Percentiles rank a stretch among this genome's conserved stretches.
These are phyloP conservation scores for Phoenix dactylifera DNA, from an alignment of 176 grass and related monocot genomes.

Conservation along the genomic window DNA sequence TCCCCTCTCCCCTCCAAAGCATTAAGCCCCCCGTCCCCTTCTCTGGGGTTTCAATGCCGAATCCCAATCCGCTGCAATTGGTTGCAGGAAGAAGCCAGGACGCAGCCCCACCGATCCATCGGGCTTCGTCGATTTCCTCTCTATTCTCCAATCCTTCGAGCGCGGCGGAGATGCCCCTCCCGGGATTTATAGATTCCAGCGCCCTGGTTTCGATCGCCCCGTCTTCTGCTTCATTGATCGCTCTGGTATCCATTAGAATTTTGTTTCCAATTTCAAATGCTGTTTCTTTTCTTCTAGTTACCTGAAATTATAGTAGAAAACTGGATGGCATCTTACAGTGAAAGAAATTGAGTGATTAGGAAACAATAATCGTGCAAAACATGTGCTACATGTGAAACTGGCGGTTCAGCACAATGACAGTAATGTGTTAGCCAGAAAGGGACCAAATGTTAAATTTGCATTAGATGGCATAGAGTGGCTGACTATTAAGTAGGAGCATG, in stretches of 20 bases:
- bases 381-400: no score
- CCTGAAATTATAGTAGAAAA: no score
- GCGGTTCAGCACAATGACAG: no score
- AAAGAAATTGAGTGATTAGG: no score
- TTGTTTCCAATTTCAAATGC: neutral
- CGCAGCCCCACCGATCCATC: slow-evolving; percentile 18
- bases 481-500: no score
- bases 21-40: neutral
- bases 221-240: slow-evolving; percentile 57
- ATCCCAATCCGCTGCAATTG: neutral
- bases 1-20: neutral
- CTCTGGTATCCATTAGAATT: slow-evolving; percentile 16
- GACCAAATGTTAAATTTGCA: no score
- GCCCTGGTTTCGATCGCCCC: slow-evolving; percentile 40
- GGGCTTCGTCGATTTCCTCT: slow-evolving; percentile 46
- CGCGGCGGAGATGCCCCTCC: slow-evolving; percentile 8
- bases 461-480: no score
- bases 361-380: no score
- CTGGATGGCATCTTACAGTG: no score
- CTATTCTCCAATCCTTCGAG: slow-evolving; percentile 23
- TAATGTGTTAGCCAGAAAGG: no score
- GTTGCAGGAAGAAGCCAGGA: slow-evolving; percentile 14
- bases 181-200: slow-evolving; percentile 31
- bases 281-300: neutral
- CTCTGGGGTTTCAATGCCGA: neutral